Evolutionary conservation across 345 rosid species (phyloP).

Genomic region (Ceriops decandra): DNA sequence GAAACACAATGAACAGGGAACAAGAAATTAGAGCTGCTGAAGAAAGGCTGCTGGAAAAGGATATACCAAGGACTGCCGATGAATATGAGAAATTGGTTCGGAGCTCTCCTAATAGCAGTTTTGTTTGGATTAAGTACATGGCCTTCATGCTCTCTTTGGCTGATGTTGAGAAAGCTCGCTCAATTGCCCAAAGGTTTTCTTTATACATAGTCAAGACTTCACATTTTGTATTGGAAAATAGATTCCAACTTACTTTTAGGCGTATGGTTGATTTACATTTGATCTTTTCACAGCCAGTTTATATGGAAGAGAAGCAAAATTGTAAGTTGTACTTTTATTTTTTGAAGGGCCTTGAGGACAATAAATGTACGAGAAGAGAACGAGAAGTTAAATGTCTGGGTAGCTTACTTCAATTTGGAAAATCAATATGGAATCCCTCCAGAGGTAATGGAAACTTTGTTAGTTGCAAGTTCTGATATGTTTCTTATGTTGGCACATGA

Average conservation of each 20-base stretch:
- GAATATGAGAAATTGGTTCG: conserved; percentile 89
- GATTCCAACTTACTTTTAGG: not conserved
- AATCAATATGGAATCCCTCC: conserved; percentile 90
- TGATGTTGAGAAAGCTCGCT: conserved; percentile 85
- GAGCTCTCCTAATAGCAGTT: conserved; percentile 92
- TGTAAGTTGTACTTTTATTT: not conserved
- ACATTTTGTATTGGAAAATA: not conserved
- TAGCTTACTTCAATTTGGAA: conserved; percentile 94
- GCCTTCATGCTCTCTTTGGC: conserved; percentile 74
- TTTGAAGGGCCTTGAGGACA: conserved; percentile 80
- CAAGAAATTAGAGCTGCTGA: conserved; percentile 85
- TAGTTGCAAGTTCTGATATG: not conserved
- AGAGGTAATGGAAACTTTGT: conserved; percentile 46
- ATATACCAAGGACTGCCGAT: conserved; percentile 74
- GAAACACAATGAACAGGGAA: conserved; percentile 49
- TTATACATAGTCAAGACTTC: not conserved
- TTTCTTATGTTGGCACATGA: not conserved
- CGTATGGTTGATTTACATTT: not conserved
- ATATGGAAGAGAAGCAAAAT: too few species aligned
- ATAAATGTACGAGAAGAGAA: conserved; percentile 85
- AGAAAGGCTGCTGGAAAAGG: conserved; percentile 75
- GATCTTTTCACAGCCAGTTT: too few species aligned
- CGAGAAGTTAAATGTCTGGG: conserved; percentile 94
- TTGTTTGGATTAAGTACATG: conserved; percentile 91
- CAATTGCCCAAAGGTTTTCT: conserved; percentile 81